A percentile compares a stretch with the other conserved stretches of the same genome.
Evolutionary conservation across 2,329 filamentous ascomycete genomes (phyloP).

Genomic region (Trichoderma simmonsii): DNA sequence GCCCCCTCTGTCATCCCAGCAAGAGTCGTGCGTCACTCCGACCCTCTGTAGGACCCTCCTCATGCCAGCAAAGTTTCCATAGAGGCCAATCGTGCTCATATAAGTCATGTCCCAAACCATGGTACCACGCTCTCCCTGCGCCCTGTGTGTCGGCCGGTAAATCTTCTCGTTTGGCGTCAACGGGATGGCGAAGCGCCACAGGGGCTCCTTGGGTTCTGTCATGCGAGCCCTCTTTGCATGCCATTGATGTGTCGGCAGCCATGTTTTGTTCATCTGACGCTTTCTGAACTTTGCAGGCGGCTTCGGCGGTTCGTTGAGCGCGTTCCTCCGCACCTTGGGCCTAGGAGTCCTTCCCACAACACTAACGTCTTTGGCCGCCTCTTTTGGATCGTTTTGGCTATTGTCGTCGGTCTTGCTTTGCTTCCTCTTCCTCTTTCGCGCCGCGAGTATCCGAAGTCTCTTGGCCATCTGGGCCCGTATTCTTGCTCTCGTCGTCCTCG

Average conservation of each 20-base stretch:
- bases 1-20: conserved; percentile 61
- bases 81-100: conserved; percentile 78
- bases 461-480: conserved; percentile 75
- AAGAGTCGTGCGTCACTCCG: conserved; percentile 56
- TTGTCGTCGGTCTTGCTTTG: conserved; percentile 27
- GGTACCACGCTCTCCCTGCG: conserved; percentile 69
- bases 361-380: conserved; percentile 17
- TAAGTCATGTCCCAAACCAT: conserved; percentile 95
- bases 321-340: conserved; percentile 68
- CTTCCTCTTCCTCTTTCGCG: conserved; percentile 49
- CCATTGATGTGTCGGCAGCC: conserved; percentile 92
- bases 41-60: conserved; percentile 63
- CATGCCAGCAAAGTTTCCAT: conserved; percentile 63
- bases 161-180: conserved; percentile 85
- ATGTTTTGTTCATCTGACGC: conserved; percentile 83
- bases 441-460: conserved; percentile 61
- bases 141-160: conserved; percentile 82
- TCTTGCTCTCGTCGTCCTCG: conserved; percentile 53
- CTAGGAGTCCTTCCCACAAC: conserved; percentile 37
- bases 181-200: conserved; percentile 90
- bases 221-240: conserved; percentile 90
- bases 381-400: background rate
- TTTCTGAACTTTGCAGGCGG: conserved; percentile 71
- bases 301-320: conserved; percentile 57
- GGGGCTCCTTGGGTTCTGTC: conserved; percentile 70